Evolutionary conservation across 176 grass and related monocot species (phyloP).

Genomic region (Avena eriantha): DNA sequence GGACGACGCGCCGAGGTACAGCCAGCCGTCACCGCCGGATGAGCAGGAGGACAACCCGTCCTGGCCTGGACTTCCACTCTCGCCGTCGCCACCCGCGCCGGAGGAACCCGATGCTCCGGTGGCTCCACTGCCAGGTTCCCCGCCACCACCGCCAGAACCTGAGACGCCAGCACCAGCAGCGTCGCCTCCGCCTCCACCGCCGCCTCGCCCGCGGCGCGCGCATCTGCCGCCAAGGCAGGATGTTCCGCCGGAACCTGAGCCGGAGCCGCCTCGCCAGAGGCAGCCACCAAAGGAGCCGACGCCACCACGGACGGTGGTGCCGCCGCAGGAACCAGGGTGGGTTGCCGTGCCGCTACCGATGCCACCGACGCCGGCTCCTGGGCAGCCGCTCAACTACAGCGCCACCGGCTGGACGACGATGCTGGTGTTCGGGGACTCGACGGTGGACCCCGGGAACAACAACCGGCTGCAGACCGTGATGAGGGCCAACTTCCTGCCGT

Average conservation of each 20-base stretch:
- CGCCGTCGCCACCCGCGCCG: neutral
- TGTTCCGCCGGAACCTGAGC: neutral
- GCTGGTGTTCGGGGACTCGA: constrained; percentile 69
- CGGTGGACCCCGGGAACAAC: constrained; percentile 69
- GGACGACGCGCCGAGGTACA: neutral
- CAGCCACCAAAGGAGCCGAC: neutral
- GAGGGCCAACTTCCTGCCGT: constrained; percentile 65
- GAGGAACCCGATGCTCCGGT: neutral
- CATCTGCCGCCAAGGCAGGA: neutral
- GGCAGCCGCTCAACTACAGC: constrained; percentile 5
- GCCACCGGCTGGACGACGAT: constrained; percentile 41
- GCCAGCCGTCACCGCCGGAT: neutral
- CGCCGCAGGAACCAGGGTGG: constrained; percentile 29
- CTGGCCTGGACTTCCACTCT: neutral
- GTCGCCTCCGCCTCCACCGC: neutral
- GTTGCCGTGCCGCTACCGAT: neutral
- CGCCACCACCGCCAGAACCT: neutral
- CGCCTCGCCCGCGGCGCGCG: neutral
- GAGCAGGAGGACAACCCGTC: constrained; percentile 16
- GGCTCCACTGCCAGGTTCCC: neutral
- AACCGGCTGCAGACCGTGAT: constrained; percentile 52
- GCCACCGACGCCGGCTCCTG: neutral
- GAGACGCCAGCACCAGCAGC: constrained; percentile 6
- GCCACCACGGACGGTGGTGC: constrained; percentile 35
- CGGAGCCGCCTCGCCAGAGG: too few relatives aligned